phyloP scores from a whole-genome alignment of 345 rosid genomes.

The Eucalyptus coolabah region DNA sequence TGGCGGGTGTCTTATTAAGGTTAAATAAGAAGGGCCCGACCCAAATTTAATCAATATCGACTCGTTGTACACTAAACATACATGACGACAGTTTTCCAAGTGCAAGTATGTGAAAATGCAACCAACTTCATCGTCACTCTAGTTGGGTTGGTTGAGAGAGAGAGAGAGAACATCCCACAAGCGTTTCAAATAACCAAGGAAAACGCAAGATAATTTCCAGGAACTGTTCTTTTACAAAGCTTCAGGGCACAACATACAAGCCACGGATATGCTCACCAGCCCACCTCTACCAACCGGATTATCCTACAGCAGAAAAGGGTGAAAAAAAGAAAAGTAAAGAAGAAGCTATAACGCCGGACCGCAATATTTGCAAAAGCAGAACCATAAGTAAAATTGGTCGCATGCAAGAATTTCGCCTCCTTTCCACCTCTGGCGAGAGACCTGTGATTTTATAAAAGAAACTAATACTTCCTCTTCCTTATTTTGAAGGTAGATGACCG shows the following conservation, averaged over 20 bases:
- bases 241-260: neutral
- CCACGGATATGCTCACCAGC: neutral
- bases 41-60: neutral
- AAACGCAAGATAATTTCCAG: neutral
- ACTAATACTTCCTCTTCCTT: constrained; percentile 55
- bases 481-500: constrained; percentile 65
- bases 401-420: neutral
- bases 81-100: neutral
- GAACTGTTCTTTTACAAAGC: neutral
- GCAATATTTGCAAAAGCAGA: neutral
- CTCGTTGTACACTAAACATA: neutral
- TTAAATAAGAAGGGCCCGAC: neutral
- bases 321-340: neutral
- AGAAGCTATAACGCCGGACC: neutral
- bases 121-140: neutral
- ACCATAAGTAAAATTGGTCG: neutral
- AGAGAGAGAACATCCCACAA: neutral
- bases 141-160: neutral
- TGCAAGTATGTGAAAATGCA: neutral
- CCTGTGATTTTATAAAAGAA: neutral
- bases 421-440: neutral
- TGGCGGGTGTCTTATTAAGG: neutral
- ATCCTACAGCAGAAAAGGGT: neutral
- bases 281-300: neutral
- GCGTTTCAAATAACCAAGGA: neutral